These are phyloP conservation scores for Silene vulgaris DNA, from an alignment of 179 eudicot species.

Conservation along the genomic window DNA sequence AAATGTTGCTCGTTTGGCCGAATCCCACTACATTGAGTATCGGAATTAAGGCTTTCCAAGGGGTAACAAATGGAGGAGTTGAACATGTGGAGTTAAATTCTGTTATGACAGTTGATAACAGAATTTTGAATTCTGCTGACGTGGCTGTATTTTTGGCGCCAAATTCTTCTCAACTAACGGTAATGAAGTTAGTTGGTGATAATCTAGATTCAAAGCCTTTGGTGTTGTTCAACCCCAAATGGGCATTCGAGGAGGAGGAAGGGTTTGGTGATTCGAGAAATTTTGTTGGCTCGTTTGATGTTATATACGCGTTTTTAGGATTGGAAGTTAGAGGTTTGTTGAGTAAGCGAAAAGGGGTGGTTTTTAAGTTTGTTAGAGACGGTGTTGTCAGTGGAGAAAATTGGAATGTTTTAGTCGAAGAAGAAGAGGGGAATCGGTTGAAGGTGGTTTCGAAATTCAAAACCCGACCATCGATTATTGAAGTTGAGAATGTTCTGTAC, in stretches of 20 bases:
- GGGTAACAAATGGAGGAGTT: constrained; percentile 22
- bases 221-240: constrained; percentile 77
- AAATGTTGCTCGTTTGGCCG: constrained; percentile 61
- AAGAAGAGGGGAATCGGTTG: constrained; percentile 36
- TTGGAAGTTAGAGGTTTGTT: constrained; percentile 80
- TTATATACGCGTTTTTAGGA: constrained; percentile 77
- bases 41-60: constrained; percentile 35
- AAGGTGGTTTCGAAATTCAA: constrained; percentile 56
- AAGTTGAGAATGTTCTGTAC: constrained; percentile 84
- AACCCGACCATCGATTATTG: constrained; percentile 57
- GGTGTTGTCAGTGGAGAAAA: constrained; percentile 66
- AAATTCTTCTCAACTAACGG: constrained; percentile 48
- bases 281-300: constrained; percentile 74
- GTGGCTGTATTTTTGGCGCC: constrained; percentile 75
- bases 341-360: constrained; percentile 73
- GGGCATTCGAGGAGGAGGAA: constrained; percentile 76
- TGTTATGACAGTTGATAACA: constrained; percentile 35
- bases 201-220: constrained; percentile 55
- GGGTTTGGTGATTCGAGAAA: constrained; percentile 42
- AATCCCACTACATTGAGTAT: constrained; percentile 35
- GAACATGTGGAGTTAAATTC: constrained; percentile 45
- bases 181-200: constrained; percentile 45
- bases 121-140: constrained; percentile 61
- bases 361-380: constrained; percentile 65
- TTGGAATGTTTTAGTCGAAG: constrained; percentile 81